Base-by-base conservation (phyloP, 2,329 filamentous ascomycete genomes). In the Coccinonectria pachysandricola region DNA sequence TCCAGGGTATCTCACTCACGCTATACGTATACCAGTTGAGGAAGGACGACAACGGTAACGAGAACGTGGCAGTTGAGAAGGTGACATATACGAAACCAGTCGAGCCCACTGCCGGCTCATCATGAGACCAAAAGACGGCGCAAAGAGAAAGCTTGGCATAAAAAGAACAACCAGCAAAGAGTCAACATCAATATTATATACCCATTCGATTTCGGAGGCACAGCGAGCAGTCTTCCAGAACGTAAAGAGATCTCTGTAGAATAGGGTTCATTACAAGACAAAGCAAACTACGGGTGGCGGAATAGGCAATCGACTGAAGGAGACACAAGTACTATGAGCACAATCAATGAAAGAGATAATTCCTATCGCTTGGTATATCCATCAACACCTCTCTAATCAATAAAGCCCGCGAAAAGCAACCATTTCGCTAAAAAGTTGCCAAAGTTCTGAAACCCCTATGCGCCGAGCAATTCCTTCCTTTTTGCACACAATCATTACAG, bases 1-100 rank as follows among this genome's bases (percentile, higher is more conserved):
- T 93, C 18, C 88, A 96, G 71, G 88, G 88, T 16, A 92, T 95
- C 52, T 92, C 92, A 10, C 70, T 96, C 40, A 92, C 92, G 33
- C 68, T 96, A 25, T 96, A 96, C 54, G 88, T 96, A 27, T 96
- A 96, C 53, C 81, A 87, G 53, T 57, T 87, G 48, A 73, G 78
- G 52, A 85, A 79, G 50, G 80, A 85, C 44, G 75, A 71, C 30
- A 77, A 81, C 40, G 82, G 82, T 10, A 71, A 71, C 18, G 81
- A 87, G 55, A 85, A 78, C 33, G 81, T 88, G 23, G 79, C 78
- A 10, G 82, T 88, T 21, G 82, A 88, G 54, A 88, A 88, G 62
- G 80, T 88, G 36, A 86, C 82, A 26, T 88, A 82, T 54, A 82
- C 81, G 45, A 87, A 86, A 62, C 78, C 77, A 19, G 72, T 76